Conservation (phyloP, 2,329 filamentous ascomycete genomes). For the Paramyrothecium sp. region DNA sequence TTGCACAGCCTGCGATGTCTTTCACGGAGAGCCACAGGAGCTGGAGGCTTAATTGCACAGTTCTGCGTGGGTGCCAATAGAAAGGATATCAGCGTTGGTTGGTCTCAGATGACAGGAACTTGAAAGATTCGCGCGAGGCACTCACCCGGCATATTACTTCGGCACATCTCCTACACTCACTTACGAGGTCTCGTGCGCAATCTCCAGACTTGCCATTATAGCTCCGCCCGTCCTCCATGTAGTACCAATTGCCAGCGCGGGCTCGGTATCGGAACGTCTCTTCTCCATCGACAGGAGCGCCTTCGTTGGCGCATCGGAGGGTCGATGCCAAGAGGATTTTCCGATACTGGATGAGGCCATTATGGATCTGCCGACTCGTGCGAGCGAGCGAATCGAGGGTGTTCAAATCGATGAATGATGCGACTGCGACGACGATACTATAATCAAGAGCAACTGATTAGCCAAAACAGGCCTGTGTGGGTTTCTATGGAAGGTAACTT, state of each 20-base stretch:
- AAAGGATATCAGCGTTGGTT: slow-evolving; percentile 8
- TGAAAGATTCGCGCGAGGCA: slow-evolving; percentile 8
- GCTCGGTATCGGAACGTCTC: slow-evolving; percentile 57
- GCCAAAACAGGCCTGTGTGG: slow-evolving; percentile 6
- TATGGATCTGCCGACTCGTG: slow-evolving; percentile 77
- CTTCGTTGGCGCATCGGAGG: slow-evolving; percentile 77
- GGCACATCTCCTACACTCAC: slow-evolving; percentile 75
- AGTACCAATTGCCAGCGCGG: slow-evolving; percentile 57
- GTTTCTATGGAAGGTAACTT: background rate
- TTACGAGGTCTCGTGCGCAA: slow-evolving; percentile 87
- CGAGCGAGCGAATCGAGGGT: slow-evolving; percentile 79
- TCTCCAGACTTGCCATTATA: slow-evolving; percentile 67
- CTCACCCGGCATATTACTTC: slow-evolving; percentile 79
- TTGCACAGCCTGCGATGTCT: slow-evolving; percentile 81
- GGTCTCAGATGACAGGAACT: background rate
- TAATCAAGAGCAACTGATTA: slow-evolving; percentile 5
- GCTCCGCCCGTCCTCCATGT: slow-evolving; percentile 54
- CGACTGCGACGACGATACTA: slow-evolving; percentile 76
- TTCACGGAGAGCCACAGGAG: slow-evolving; percentile 62
- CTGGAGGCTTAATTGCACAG: slow-evolving; percentile 81
- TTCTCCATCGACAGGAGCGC: slow-evolving; percentile 50
- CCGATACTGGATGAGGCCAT: slow-evolving; percentile 76
- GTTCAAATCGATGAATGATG: slow-evolving; percentile 79
- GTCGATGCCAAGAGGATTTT: slow-evolving; percentile 70
- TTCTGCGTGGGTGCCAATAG: slow-evolving; percentile 59